Evolutionary conservation across 2,329 filamentous ascomycete species (phyloP).

Genomic region (Sphaerulina musiva): DNA sequence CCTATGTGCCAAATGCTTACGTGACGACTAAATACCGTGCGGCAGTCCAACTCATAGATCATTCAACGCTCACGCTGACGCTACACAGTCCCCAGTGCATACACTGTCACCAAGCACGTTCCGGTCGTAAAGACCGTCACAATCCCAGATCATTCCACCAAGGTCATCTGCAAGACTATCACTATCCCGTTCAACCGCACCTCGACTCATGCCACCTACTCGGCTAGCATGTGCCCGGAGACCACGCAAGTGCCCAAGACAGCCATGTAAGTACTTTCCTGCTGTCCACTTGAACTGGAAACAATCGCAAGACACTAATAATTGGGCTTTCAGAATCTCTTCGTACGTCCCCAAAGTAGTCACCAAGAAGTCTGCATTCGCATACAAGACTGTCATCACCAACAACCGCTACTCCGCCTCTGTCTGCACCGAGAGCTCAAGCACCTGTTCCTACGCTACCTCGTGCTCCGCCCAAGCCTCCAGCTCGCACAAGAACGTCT

Average conservation of each 20-base stretch:
- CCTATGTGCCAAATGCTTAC: conserved; percentile 10
- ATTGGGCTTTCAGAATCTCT: conserved; percentile 2
- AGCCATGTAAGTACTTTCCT: conserved; percentile 2
- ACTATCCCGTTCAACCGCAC: conserved; percentile 13
- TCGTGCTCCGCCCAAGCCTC: neutral
- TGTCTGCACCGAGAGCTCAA: conserved; percentile 16
- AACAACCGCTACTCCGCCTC: conserved; percentile 7
- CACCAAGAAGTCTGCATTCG: conserved; percentile 14
- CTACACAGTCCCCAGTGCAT: conserved; percentile 1
- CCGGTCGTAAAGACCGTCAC: conserved; percentile 15
- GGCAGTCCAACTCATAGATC: neutral
- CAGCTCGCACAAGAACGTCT: conserved; percentile 1
- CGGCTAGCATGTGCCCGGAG: conserved; percentile 10
- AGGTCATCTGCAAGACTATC: conserved; percentile 16
- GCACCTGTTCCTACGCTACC: conserved; percentile 9
- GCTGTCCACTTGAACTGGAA: neutral
- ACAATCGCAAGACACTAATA: neutral
- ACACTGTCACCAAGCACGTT: conserved; percentile 16
- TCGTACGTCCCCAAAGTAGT: conserved; percentile 1
- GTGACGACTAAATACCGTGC: conserved; percentile 9
- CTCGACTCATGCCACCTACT: conserved; percentile 5
- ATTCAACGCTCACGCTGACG: neutral
- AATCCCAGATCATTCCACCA: conserved; percentile 13
- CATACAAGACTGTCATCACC: conserved; percentile 9
- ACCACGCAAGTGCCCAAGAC: conserved; percentile 9